Evolutionary conservation across 164 flowering plant genomes (phyloP).

Genomic region (Tetrastigma voinierianum): DNA sequence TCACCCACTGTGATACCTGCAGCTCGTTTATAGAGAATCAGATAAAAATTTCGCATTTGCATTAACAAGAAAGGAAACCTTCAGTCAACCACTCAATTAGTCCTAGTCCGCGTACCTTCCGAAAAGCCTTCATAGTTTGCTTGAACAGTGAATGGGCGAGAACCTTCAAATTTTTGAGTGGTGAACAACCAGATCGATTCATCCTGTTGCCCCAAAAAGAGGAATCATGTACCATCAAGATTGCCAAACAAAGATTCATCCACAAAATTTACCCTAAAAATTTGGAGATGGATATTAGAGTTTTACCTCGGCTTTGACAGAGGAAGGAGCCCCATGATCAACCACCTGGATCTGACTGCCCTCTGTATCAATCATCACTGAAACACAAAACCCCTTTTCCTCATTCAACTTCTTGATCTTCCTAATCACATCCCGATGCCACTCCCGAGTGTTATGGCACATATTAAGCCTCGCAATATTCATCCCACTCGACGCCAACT

Average conservation of each 20-base stretch:
- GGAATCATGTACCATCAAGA: conserved; percentile 1
- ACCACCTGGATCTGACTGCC: conserved; percentile 77
- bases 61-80: not conserved
- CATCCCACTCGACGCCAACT: conserved; percentile 70
- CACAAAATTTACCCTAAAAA: no score
- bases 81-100: not conserved
- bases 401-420: conserved; percentile 68
- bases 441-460: conserved; percentile 75
- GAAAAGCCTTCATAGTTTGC: conserved; percentile 78
- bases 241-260: not conserved
- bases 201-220: conserved; percentile 36
- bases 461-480: conserved; percentile 83
- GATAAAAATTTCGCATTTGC: not conserved
- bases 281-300: no score
- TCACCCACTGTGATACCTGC: conserved; percentile 77
- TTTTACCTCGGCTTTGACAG: conserved; percentile 63
- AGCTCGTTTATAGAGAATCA: conserved; percentile 1
- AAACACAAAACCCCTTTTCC: conserved; percentile 71
- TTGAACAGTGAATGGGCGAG: conserved; percentile 69
- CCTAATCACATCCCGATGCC: conserved; percentile 73
- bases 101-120: conserved; percentile 48
- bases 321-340: conserved; percentile 62
- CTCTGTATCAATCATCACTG: conserved; percentile 82
- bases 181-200: conserved; percentile 81
- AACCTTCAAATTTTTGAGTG: conserved; percentile 47